These are phyloP conservation scores for Salix exigua DNA, from an alignment of 345 rosid species.

Conservation along the genomic window DNA sequence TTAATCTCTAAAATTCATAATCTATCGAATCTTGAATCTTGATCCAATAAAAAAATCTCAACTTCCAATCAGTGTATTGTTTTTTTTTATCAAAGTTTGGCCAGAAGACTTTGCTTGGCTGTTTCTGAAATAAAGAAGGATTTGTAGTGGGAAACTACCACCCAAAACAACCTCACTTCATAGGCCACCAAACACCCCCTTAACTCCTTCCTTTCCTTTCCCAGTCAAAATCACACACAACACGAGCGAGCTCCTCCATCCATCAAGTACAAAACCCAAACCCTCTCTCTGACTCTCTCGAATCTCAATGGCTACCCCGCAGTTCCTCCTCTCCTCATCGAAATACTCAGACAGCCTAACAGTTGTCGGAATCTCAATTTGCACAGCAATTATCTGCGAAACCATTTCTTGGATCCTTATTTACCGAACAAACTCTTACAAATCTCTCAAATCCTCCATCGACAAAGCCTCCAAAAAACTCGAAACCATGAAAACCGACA, in stretches of 20 bases:
- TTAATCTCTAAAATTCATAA: too few relatives aligned
- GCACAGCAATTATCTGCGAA: slow-evolving; percentile 91
- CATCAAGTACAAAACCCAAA: too few relatives aligned
- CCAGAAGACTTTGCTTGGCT: too few relatives aligned
- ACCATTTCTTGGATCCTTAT: slow-evolving; percentile 94
- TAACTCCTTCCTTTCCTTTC: background rate
- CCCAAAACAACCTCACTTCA: too few relatives aligned
- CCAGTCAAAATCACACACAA: background rate
- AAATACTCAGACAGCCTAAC: slow-evolving; percentile 79
- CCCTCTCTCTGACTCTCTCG: too few relatives aligned
- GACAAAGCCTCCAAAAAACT: slow-evolving; percentile 95
- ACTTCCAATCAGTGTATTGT: too few relatives aligned
- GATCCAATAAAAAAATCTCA: too few relatives aligned
- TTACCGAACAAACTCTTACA: slow-evolving; percentile 94
- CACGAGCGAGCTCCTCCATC: too few relatives aligned
- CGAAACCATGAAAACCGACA: slow-evolving; percentile 81
- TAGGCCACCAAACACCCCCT: background rate
- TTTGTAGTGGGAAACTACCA: too few relatives aligned
- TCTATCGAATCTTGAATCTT: too few relatives aligned
- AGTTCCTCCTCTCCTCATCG: slow-evolving; percentile 30
- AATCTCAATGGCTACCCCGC: slow-evolving; percentile 14
- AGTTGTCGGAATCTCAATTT: slow-evolving; percentile 83
- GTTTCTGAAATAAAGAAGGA: too few relatives aligned
- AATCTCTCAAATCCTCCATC: slow-evolving; percentile 84
- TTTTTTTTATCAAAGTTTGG: too few relatives aligned